These are phyloP conservation scores for Pholiota adiposa DNA, from an alignment of 1,284 basidiomycete genomes.

Conservation along the genomic window DNA sequence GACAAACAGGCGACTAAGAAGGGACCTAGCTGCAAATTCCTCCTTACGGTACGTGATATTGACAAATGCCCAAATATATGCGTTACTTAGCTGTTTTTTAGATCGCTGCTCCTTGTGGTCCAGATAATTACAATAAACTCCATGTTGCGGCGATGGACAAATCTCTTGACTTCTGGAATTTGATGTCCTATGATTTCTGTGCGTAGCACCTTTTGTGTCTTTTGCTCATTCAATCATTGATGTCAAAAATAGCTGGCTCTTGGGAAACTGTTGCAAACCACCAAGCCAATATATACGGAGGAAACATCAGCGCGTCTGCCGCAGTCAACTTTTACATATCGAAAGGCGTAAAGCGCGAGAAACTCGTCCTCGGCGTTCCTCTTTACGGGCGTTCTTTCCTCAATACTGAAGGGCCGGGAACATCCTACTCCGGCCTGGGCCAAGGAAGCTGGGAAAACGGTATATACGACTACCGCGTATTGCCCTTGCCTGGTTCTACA, in stretches of 20 bases:
- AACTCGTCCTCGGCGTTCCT: conserved; percentile 90
- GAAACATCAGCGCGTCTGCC: conserved; percentile 64
- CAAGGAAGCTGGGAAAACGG: conserved; percentile 78
- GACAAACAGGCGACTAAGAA: conserved; percentile 70
- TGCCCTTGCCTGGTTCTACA: conserved; percentile 73
- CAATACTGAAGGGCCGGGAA: conserved; percentile 83
- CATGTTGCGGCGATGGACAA: conserved; percentile 85
- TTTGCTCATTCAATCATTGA: conserved; percentile 8
- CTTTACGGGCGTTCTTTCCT: conserved; percentile 92
- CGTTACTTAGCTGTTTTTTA: conserved; percentile 32
- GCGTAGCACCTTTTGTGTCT: conserved; percentile 28
- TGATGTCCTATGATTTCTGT: conserved; percentile 93
- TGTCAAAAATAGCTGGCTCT: conserved; percentile 62
- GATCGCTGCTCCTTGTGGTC: conserved; percentile 95
- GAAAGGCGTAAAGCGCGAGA: conserved; percentile 76
- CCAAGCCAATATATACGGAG: conserved; percentile 86
- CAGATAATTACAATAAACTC: conserved; percentile 82
- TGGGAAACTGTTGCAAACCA: conserved; percentile 84
- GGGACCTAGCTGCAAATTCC: conserved; percentile 63
- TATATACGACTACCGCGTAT: conserved; percentile 80
- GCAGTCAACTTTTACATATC: conserved; percentile 77
- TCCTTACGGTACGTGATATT: conserved; percentile 65
- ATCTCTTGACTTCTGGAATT: conserved; percentile 93
- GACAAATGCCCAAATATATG: background rate
- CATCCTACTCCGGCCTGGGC: conserved; percentile 78